Evolutionary conservation across 352 stramenopile genomes (phyloP), one percentile per base, ranked within the genome.

Genomic region (Phytopythium helicoides): DNA sequence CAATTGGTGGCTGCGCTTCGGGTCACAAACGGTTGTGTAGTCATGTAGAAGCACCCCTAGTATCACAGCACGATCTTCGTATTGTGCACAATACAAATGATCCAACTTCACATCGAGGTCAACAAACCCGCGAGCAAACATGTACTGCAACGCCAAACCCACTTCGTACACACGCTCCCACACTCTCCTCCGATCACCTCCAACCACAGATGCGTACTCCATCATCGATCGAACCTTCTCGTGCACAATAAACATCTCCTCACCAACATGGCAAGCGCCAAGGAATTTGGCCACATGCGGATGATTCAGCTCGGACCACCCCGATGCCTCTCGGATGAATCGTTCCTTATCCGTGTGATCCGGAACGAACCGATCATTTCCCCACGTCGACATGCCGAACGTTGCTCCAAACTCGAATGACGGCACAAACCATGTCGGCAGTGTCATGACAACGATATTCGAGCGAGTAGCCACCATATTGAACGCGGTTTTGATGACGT

Each of bases 211-310:
- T 14, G n/a, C 15, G 18, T 41, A 41, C n/a, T 41, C 14, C 6
- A 14, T 22, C 15, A 41, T n/a, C 36, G 36, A 22, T n/a, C 36
- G 36, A n/a, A 41, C 36, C 18, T 41, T 51, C 22, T 44, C 47
- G 6, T 52, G 47, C 0, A 33, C 6, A 14, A 34, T n/a, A 16
- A 52, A 52, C 16, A 12, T 7, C 6, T 15, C 5, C 1, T 26
- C 33, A 2, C 47, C 47, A 5, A 52, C 34, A 22, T 52, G 47
- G 34, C 47, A 52, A 1, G 47, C 47, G 12, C 47, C 47, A 22
- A 52, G 31, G 28, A 52, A 35, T 18, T 35, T 33, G 14, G 41
- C 28, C 18, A 52, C 22, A 16, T 40, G 28, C 28, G 45, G 25
- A 9, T 51, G 28, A 1, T 25, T 19, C 28, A 51, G 9, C 45